Evolutionary conservation across 306 rosid species (phyloP), one percentile per base, ranked within the genome.

Genomic region (Phaseolus lunatus): DNA sequence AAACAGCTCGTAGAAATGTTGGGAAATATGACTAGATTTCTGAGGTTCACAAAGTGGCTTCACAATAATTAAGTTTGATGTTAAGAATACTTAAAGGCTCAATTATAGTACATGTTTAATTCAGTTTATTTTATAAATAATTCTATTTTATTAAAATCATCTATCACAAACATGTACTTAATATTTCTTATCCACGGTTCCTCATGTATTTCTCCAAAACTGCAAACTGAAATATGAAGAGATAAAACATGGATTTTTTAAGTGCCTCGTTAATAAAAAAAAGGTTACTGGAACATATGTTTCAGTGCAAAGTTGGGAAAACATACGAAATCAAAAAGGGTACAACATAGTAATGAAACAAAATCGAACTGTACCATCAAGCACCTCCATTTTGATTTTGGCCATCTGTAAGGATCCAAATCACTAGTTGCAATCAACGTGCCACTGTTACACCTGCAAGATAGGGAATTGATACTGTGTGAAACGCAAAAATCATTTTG

Each of bases 371-470:
- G 80, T 82, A 96, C 99, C 96, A 87, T 96, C 86, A 96, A 86
- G 87, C 92, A 86, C 89, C 96, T 96, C 99, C 99, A 96, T 81
- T 89, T 92, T 80, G 99, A 96, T 79, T 92, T 92, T 2, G 94
- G 90, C 99, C 99, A 96, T 80, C 96, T 75, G 79, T 84, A 89
- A 50, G 96, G 94, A 87, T 96, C 97, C 88, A 89, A 67, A 76
- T 96, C 99, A 72, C 92, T 77, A 29, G 86, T 88, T 77, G 94
- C 97, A 62, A 88, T 87, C 75, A 96, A 91, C 29, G 88, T 88
- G 63, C 99, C 99, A 77, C 89, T 90, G 68, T 88, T 87, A 75
- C 88, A 91, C 85, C 99, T 92, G 86, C 81, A 83, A 84, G 78
- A 85, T 80, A 65, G 64, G 67, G 78, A 75, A 52, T 66, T 9